Percentiles rank a stretch among this genome's conserved stretches.
These are phyloP conservation scores for Calonectria fujianensis DNA, from an alignment of 2,329 filamentous ascomycete genomes.

Conservation along the genomic window DNA sequence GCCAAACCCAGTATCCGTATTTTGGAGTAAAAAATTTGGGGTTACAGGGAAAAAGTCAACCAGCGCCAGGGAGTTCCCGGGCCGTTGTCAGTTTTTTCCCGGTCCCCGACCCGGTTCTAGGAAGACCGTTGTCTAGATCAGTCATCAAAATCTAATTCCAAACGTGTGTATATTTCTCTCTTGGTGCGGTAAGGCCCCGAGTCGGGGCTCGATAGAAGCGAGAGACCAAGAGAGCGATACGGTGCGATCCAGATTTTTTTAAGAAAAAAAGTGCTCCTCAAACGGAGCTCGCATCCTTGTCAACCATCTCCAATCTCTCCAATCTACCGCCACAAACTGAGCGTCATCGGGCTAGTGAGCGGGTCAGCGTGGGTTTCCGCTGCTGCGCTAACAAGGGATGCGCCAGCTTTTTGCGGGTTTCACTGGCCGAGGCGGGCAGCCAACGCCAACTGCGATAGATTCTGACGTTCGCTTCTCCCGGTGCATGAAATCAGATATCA, in stretches of 20 bases:
- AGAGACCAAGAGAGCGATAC: neutral
- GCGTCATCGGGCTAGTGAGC: conserved; percentile 49
- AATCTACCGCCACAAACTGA: conserved; percentile 40
- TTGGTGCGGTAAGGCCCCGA: conserved; percentile 8
- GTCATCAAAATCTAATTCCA: neutral
- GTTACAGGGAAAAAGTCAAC: conserved; percentile 6
- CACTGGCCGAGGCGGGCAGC: conserved; percentile 9
- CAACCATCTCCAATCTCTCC: conserved; percentile 44
- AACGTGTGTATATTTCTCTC: neutral
- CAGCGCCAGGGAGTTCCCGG: conserved; percentile 34
- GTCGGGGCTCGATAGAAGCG: conserved; percentile 4
- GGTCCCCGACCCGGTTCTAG: conserved; percentile 36
- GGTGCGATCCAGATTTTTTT: conserved; percentile 13
- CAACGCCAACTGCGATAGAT: conserved; percentile 4
- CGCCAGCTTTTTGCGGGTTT: conserved; percentile 46
- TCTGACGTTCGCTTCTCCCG: conserved; percentile 11
- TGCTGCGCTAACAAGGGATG: conserved; percentile 30
- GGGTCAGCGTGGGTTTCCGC: conserved; percentile 40
- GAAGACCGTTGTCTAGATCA: conserved; percentile 12
- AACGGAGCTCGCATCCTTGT: conserved; percentile 40
- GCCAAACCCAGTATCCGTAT: conserved; percentile 32
- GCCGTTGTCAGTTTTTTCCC: conserved; percentile 43
- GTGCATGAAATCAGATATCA: conserved; percentile 20
- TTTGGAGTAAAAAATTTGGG: conserved; percentile 34
- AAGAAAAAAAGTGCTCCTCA: conserved; percentile 34